These are phyloP conservation scores for Ophiocordyceps camponoti-floridani DNA, from an alignment of 2,329 filamentous ascomycete genomes.

Conservation along the genomic window DNA sequence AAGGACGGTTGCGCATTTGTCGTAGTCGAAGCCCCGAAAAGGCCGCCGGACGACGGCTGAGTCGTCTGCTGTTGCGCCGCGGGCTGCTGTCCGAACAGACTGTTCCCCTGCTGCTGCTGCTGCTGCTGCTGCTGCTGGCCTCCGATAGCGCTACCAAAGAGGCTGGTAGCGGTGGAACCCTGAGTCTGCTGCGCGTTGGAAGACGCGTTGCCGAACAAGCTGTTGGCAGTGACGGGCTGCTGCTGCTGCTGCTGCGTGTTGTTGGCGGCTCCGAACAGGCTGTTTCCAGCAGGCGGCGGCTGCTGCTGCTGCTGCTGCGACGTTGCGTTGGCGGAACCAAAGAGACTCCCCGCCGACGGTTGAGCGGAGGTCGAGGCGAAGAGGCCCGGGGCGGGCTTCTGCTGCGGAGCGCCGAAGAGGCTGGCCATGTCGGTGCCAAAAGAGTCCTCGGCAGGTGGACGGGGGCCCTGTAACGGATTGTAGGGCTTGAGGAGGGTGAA, in stretches of 20 bases:
- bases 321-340: slow-evolving; percentile 34
- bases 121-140: slow-evolving; percentile 5
- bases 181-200: slow-evolving; percentile 8
- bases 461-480: no score
- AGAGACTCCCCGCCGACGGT: no score
- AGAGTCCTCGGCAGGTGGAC: no score
- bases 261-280: slow-evolving; percentile 5
- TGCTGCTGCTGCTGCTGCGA: slow-evolving; percentile 6
- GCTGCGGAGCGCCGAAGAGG: no score
- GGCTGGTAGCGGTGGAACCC: slow-evolving; percentile 4
- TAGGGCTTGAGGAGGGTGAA: no score
- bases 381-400: no score
- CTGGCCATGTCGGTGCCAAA: no score
- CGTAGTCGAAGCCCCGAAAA: slow-evolving; percentile 10
- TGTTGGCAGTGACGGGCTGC: no score
- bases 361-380: no score
- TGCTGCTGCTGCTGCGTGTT: no score
- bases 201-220: slow-evolving; percentile 13
- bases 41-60: slow-evolving; percentile 8
- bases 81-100: slow-evolving; percentile 1
- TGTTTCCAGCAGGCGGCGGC: no score
- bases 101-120: slow-evolving; percentile 3
- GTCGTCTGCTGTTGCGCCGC: slow-evolving; percentile 8
- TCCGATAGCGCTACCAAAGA: slow-evolving; percentile 9
- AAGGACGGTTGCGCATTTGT: slow-evolving; percentile 8